Evolutionary conservation across 2,329 filamentous ascomycete species (phyloP).

Genomic region (Cladophialophora carrionii): DNA sequence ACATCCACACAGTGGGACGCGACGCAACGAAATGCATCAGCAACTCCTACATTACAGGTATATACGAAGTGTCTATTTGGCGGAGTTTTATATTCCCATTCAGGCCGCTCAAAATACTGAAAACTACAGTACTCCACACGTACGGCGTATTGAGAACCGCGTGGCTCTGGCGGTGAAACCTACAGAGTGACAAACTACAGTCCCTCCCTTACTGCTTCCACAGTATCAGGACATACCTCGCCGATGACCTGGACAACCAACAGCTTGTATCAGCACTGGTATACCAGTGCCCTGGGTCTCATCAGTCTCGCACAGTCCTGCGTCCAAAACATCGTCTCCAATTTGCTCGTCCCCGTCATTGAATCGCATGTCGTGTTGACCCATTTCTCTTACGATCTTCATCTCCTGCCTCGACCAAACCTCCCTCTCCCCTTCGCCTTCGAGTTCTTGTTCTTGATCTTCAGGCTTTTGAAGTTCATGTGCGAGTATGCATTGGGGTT

Average conservation of each 20-base stretch:
- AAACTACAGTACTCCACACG: too few species aligned
- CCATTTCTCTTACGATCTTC: not conserved
- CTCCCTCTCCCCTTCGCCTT: constrained; percentile 43
- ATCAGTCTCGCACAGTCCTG: not conserved
- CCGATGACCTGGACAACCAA: not conserved
- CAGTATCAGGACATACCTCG: not conserved
- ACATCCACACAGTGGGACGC: too few species aligned
- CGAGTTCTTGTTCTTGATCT: constrained; percentile 48
- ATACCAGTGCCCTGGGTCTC: not conserved
- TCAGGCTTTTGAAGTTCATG: constrained; percentile 54
- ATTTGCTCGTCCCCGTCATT: not conserved
- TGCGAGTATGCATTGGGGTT: constrained; percentile 49
- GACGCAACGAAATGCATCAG: too few species aligned
- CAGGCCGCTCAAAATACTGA: too few species aligned
- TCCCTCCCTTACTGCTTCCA: not conserved
- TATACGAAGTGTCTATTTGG: too few species aligned
- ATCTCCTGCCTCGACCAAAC: constrained; percentile 41
- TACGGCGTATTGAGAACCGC: too few species aligned
- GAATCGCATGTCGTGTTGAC: not conserved
- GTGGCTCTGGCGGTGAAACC: too few species aligned
- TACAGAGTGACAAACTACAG: too few species aligned
- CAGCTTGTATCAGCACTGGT: not conserved
- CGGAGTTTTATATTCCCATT: too few species aligned
- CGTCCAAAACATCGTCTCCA: not conserved
- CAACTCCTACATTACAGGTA: too few species aligned